Evolutionary conservation across 75 land plant species (phyloP), one percentile per base, ranked within the genome.

Genomic region (Gnetum montanum): DNA sequence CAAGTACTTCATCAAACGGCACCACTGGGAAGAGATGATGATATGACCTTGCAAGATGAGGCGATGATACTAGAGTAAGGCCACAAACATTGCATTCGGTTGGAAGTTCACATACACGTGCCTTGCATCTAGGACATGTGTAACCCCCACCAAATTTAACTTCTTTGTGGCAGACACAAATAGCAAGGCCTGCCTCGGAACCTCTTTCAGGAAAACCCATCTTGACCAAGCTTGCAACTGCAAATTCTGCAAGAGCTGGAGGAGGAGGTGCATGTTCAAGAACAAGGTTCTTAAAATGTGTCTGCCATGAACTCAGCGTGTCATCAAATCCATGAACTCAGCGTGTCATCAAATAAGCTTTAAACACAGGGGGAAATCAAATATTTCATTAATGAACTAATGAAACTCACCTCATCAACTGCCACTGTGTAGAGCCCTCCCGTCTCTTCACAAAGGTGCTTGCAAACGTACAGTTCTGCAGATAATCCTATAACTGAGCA

Each of bases 201-300:
- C 82, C 85, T 55, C 92, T 77, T 56, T 83, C 89, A 24, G 99
- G 99, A 49, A 95, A 95, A 26, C 97, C 99, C 99, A 90, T 95
- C 61, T 73, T 80, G 36, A 95, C 85, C 64, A 95, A 69, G 76
- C 80, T 95, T 24, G 92, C 75, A 57, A 79, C 71, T 34, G 99
- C 90, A 69, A 58, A 75, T 66, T 95, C 92, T 48, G 99, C 96
- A 51, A 83, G 71, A n/a, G 91, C 92, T 54, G 99, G 92, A 8
- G 99, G 99, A 26, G 99, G 99, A 26, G 96, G 96, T 26, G 86
- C 88, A 69, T 95, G 99, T 52, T 94, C 99, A 50, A 94, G 58
- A 18, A 90, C 22, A 16, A 86, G 70, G 48, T 90, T 97, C 54
- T 95, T 95, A 46, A 95, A 77, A 59, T 90, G 99, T 6, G 77